Conservation (phyloP, 257 asterid genomes). For the Solanum verrucosum region DNA sequence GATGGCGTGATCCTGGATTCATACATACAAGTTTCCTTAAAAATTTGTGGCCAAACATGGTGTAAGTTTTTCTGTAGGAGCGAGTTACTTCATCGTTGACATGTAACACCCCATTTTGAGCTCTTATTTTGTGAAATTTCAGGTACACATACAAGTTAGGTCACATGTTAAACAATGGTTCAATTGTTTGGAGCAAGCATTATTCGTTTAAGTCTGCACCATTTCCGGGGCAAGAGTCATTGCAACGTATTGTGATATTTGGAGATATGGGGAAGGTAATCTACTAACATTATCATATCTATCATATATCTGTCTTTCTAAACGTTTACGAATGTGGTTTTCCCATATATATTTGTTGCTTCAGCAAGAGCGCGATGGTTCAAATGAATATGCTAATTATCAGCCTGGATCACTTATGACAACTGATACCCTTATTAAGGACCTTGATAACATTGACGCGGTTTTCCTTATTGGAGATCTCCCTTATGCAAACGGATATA, state of each 20-base stretch:
- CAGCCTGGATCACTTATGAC: slow-evolving; percentile 86
- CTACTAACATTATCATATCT: background rate
- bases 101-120: background rate
- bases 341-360: background rate
- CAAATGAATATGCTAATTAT: slow-evolving; percentile 74
- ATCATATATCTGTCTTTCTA: background rate
- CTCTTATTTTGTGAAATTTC: background rate
- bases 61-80: slow-evolving; percentile 24
- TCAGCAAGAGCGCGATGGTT: slow-evolving; percentile 93
- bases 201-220: slow-evolving; percentile 69
- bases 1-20: slow-evolving; percentile 98
- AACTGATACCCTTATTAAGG: slow-evolving; percentile 66
- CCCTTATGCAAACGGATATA: slow-evolving; percentile 50
- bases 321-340: background rate
- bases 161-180: slow-evolving; percentile 50
- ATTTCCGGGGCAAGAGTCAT: slow-evolving; percentile 76
- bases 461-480: slow-evolving; percentile 61
- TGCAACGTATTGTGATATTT: slow-evolving; percentile 72
- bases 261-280: slow-evolving; percentile 97
- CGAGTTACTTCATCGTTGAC: background rate
- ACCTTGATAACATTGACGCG: slow-evolving; percentile 37
- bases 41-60: slow-evolving; percentile 72
- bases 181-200: slow-evolving; percentile 64
- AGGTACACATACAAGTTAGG: slow-evolving; percentile 77
- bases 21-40: slow-evolving; percentile 84